Percentiles rank a stretch among this genome's conserved stretches.
These are phyloP conservation scores for Tremella yokohamensis DNA, from an alignment of 768 basidiomycete genomes.

Conservation along the genomic window DNA sequence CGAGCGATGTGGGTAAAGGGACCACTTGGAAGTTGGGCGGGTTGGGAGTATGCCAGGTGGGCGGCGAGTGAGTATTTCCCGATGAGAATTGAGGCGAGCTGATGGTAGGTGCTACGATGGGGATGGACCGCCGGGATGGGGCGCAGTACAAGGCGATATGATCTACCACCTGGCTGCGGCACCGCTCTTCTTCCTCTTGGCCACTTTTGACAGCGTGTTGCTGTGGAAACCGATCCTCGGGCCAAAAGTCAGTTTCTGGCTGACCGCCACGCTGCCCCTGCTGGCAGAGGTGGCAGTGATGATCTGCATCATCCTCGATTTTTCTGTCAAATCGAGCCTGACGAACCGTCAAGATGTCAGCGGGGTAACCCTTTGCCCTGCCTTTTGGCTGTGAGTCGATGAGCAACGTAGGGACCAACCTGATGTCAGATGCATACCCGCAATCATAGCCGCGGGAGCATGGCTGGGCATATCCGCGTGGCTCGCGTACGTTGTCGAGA, in stretches of 20 bases:
- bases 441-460: not conserved
- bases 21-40: not conserved
- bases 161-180: not conserved
- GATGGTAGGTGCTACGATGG: not conserved
- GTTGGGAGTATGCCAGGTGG: not conserved
- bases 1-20: not conserved
- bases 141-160: not conserved
- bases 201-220: not conserved
- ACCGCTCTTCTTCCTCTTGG: not conserved
- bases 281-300: not conserved
- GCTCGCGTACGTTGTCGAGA: not conserved
- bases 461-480: not conserved
- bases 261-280: not conserved
- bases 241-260: not conserved
- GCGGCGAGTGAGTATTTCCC: not conserved
- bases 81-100: not conserved
- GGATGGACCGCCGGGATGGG: constrained; percentile 1
- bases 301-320: not conserved
- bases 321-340: not conserved
- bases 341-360: not conserved
- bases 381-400: constrained; percentile 1
- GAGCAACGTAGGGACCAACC: not conserved
- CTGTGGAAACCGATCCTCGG: constrained; percentile 3
- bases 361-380: not conserved
- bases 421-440: not conserved